phyloP scores from a whole-genome alignment of 352 stramenopile species.

The Phytophthora ohioensis region DNA sequence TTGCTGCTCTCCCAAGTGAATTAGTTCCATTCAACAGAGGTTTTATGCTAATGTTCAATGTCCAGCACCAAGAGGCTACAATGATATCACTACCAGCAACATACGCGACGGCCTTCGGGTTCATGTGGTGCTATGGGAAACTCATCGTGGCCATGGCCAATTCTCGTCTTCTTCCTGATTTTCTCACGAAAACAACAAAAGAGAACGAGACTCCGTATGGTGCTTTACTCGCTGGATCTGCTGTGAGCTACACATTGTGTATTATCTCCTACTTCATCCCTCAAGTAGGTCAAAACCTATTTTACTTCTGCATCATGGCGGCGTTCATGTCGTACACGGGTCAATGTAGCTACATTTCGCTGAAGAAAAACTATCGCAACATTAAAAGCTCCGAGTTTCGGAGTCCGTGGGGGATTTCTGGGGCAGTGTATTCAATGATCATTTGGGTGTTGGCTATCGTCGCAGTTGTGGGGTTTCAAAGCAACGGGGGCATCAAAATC shows the following conservation, averaged over 20 bases:
- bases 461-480: slow-evolving; percentile 38
- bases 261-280: slow-evolving; percentile 40
- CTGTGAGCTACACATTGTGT: slow-evolving; percentile 48
- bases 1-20: slow-evolving; percentile 28
- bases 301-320: slow-evolving; percentile 41
- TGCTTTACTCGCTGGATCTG: slow-evolving; percentile 32
- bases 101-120: slow-evolving; percentile 57
- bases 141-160: slow-evolving; percentile 57
- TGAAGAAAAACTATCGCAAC: slow-evolving; percentile 48
- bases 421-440: slow-evolving; percentile 36
- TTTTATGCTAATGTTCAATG: slow-evolving; percentile 43
- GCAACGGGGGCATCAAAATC: slow-evolving; percentile 33
- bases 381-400: slow-evolving; percentile 52
- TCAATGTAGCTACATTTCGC: slow-evolving; percentile 53
- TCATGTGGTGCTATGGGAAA: slow-evolving; percentile 67
- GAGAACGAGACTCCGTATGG: slow-evolving; percentile 33
- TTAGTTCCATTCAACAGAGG: slow-evolving; percentile 47
- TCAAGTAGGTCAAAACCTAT: slow-evolving; percentile 31
- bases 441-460: slow-evolving; percentile 44
- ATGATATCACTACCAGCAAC: slow-evolving; percentile 56
- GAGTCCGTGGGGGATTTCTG: slow-evolving; percentile 46
- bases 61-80: slow-evolving; percentile 22
- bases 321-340: slow-evolving; percentile 52
- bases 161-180: slow-evolving; percentile 47
- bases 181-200: slow-evolving; percentile 35